phyloP scores from a whole-genome alignment of 1,284 basidiomycete genomes.

The Athelia psychrophila region DNA sequence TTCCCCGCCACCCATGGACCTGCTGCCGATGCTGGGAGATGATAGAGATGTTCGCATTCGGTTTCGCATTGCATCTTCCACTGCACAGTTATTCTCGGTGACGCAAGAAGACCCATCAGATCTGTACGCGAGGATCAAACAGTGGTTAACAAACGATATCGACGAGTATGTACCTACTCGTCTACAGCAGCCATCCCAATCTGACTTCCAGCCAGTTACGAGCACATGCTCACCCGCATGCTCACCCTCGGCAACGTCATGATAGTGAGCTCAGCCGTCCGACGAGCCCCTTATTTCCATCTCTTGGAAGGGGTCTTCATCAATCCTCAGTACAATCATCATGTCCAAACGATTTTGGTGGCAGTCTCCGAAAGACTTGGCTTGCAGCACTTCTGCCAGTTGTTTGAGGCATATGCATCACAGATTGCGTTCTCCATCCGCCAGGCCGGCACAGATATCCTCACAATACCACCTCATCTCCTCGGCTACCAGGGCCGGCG shows the following conservation, averaged over 20 bases:
- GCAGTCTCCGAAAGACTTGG: conserved; percentile 72
- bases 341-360: conserved; percentile 65
- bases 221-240: conserved; percentile 77
- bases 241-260: conserved; percentile 83
- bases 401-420: conserved; percentile 80
- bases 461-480: conserved; percentile 65
- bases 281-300: conserved; percentile 89
- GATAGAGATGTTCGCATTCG: conserved; percentile 88
- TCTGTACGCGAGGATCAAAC: conserved; percentile 45
- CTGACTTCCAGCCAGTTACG: conserved; percentile 46
- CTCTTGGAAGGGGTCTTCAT: conserved; percentile 70
- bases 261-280: conserved; percentile 74
- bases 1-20: conserved; percentile 37
- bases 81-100: conserved; percentile 58
- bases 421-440: conserved; percentile 72
- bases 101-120: conserved; percentile 25
- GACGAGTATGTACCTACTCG: conserved; percentile 39
- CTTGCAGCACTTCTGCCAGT: conserved; percentile 53
- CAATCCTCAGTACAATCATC: conserved; percentile 45
- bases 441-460: conserved; percentile 49
- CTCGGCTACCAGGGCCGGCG: conserved; percentile 67
- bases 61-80: conserved; percentile 68
- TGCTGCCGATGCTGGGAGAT: conserved; percentile 51
- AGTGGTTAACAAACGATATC: conserved; percentile 39
- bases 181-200: conserved; percentile 5